Conservation (phyloP, 2,329 filamentous ascomycete species). For the Neoarthrinium moseri region DNA sequence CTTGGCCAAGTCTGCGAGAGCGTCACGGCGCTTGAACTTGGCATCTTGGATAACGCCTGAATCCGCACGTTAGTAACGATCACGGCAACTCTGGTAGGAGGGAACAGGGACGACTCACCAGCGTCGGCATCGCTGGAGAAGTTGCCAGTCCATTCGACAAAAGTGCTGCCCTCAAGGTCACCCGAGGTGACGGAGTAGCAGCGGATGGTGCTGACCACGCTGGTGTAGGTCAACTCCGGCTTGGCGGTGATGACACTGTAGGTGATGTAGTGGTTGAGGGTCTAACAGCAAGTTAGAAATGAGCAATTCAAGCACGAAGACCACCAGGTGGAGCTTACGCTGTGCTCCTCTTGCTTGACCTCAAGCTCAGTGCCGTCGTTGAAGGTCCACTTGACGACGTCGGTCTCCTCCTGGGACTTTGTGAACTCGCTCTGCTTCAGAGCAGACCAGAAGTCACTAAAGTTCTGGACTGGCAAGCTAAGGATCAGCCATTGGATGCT, state of each 20-base stretch:
- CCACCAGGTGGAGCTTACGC: constrained; percentile 53
- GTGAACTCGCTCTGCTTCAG: constrained; percentile 62
- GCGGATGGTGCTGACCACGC: constrained; percentile 65
- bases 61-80: constrained; percentile 14
- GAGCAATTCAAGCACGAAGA: no score
- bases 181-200: constrained; percentile 66
- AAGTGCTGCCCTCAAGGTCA: constrained; percentile 62
- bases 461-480: constrained; percentile 51
- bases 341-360: constrained; percentile 76
- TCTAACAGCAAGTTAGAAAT: no score
- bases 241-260: constrained; percentile 69
- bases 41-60: constrained; percentile 71
- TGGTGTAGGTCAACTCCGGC: constrained; percentile 65
- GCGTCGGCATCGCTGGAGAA: constrained; percentile 71
- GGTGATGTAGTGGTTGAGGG: constrained; percentile 73
- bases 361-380: constrained; percentile 67
- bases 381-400: constrained; percentile 69
- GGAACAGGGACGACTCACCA: constrained; percentile 42
- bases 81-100: neutral
- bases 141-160: constrained; percentile 67
- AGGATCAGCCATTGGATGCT: neutral
- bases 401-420: constrained; percentile 64
- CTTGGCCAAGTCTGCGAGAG: constrained; percentile 63
- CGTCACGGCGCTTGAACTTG: constrained; percentile 74
- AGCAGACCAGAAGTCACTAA: constrained; percentile 65